These are phyloP conservation scores for Talaromyces adpressus DNA, from an alignment of 495 filamentous ascomycete species.

Conservation along the genomic window DNA sequence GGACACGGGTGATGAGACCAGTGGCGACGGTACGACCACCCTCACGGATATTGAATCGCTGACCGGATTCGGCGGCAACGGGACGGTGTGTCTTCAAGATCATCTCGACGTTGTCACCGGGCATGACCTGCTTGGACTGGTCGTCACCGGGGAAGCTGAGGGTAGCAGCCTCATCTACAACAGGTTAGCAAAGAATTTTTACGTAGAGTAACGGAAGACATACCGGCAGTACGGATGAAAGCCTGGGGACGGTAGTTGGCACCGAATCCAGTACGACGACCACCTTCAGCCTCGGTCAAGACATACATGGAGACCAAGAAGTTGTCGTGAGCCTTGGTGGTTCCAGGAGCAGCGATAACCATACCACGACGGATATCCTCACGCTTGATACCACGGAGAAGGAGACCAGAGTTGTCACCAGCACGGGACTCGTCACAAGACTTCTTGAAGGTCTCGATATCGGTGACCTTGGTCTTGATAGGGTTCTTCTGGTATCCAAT, in stretches of 20 bases:
- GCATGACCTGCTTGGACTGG: constrained; percentile 75
- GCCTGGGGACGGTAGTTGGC: constrained; percentile 94
- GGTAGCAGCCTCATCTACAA: constrained; percentile 65
- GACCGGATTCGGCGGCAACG: constrained; percentile 77
- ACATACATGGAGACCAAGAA: constrained; percentile 96
- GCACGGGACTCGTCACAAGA: constrained; percentile 88
- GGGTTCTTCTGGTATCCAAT: constrained; percentile 66
- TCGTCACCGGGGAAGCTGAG: constrained; percentile 80
- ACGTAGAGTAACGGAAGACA: constrained; percentile 15
- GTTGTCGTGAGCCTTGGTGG: constrained; percentile 72
- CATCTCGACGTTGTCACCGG: constrained; percentile 99
- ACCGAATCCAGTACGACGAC: constrained; percentile 87
- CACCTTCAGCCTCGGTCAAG: constrained; percentile 94
- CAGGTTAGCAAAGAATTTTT: constrained; percentile 2
- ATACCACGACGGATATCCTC: constrained; percentile 93
- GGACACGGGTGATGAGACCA: constrained; percentile 79
- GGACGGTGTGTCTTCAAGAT: constrained; percentile 70
- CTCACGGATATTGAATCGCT: constrained; percentile 95
- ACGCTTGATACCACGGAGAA: constrained; percentile 88
- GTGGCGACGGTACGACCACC: constrained; percentile 91
- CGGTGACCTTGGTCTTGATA: constrained; percentile 98
- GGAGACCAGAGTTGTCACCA: constrained; percentile 96
- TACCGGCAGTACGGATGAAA: constrained; percentile 84
- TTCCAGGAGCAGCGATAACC: constrained; percentile 76
- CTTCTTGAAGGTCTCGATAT: constrained; percentile 99